Base-by-base conservation (phyloP, 768 basidiomycete genomes). In the Trametes cingulata region DNA sequence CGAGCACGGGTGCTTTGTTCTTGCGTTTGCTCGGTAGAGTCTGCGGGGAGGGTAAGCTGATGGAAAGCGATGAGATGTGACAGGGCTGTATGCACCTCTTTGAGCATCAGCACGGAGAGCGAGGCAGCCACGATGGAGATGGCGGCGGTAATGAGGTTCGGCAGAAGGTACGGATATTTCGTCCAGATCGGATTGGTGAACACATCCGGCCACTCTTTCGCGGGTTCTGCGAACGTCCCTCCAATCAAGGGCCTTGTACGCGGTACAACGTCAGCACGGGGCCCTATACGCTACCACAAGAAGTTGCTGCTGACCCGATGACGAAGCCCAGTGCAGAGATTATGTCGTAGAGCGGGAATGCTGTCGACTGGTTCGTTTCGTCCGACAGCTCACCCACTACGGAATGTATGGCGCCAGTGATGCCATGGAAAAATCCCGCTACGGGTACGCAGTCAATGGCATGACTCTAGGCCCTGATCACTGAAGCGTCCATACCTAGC, bases 311-410 rank as follows among this genome's bases (percentile, higher is more conserved):
- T 8, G 59, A 85, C 83, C 84, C 84, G 39, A 87, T 71, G 42
- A 85, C 82, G 22, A 77, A 74, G 13, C 86, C 86, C 0, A 86
- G 54, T 4, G 86, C 85, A 74, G 80, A 85, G 39, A 80, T 75
- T 39, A 87, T 69, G 50, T 82, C 82, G 60, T 83, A 87, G 17
- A 87, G 73, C 9, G 87, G 83, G 61, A 85, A 85, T 1, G 82
- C 83, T 27, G 74, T 67, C 0, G 81, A 80, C 68, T 86, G 82
- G 58, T 89, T 88, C 8, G 81, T 82, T 27, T 79, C 68, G 61
- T 90, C 85, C 3, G 85, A 84, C 19, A 88, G 75, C 70, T 76
- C 75, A 20, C 74, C 69, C 12, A 76, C 68, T 10, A 76, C 71
- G 39, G 72, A 72, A 54, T 73, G 68, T 8, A 73, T 79, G 20